Evolutionary conservation across 2,329 filamentous ascomycete genomes (phyloP).

Genomic region (Pseudogymnoascus sp.): DNA sequence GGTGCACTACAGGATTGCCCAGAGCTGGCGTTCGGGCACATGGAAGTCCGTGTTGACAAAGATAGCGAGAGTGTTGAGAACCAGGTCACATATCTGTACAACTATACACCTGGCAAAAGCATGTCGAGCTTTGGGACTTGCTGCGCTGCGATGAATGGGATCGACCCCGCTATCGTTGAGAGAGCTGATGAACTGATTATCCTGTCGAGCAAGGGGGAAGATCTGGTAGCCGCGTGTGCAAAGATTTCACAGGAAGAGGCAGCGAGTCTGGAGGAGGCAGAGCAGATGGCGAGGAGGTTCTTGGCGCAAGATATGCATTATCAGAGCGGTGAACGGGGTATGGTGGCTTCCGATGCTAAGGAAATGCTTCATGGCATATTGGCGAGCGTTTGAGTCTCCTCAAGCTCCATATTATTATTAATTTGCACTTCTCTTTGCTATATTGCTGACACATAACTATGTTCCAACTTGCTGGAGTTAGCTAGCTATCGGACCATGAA

Average conservation of each 20-base stretch:
- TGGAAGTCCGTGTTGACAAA: constrained; percentile 59
- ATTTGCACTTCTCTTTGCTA: background rate
- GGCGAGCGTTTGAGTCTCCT: background rate
- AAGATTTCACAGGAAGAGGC: constrained; percentile 56
- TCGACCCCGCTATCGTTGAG: constrained; percentile 62
- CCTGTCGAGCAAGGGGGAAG: constrained; percentile 63
- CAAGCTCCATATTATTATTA: background rate
- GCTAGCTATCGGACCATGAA: background rate
- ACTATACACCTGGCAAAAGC: constrained; percentile 57
- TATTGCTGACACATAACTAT: background rate
- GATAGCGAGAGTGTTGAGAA: constrained; percentile 44
- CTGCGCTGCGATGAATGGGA: constrained; percentile 81
- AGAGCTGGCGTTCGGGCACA: constrained; percentile 55
- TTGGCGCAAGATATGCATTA: constrained; percentile 32
- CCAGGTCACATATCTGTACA: constrained; percentile 69
- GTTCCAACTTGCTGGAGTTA: background rate
- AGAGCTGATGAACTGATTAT: constrained; percentile 67
- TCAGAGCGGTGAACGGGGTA: constrained; percentile 9
- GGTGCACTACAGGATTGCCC: constrained; percentile 44
- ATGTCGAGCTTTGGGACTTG: constrained; percentile 75
- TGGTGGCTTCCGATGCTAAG: constrained; percentile 18
- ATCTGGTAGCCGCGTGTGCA: constrained; percentile 66
- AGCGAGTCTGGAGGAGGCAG: constrained; percentile 59
- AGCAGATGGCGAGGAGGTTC: constrained; percentile 51
- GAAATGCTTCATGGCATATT: constrained; percentile 22